Evolutionary conservation across 2,329 filamentous ascomycete species (phyloP), one percentile per base, ranked within the genome.

Genomic region (Aureobasidium lini): DNA sequence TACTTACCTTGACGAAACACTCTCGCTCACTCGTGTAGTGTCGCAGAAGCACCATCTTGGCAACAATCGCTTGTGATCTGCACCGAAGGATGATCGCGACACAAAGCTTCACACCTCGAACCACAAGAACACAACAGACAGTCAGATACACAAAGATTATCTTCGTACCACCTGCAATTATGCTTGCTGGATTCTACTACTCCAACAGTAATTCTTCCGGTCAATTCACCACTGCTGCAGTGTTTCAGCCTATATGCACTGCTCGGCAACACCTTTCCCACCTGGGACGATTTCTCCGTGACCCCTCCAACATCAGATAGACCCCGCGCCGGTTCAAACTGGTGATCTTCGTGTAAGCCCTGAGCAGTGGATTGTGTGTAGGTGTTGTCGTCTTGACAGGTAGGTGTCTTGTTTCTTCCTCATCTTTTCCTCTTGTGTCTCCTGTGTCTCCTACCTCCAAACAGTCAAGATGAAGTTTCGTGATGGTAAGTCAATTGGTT

Each of bases 401-500:
- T 36, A 48, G 31, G 28, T 34, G 8, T 48, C 23, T 10, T 29
- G 32, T 11, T 18, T 40, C 31, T 23, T 50, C 34, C 34, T 9
- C 18, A 1, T 28, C 34, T 3, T 39, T 4, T 43, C 15, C 28
- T 34, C 16, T 52, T 36, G 5, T 16, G 10, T 48, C 6, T 15
- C 23, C 44, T 36, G 5, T 16, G 10, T 48, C 6, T 15, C 23
- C 44, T 16, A 5, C 28, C 46, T 36, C 15, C 13, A 6, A 43
- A 11, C 11, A 9, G n/a, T 23, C 44, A 70, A 65, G 44, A 84
- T 84, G 82, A 84, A 82, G 73, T 84, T 84, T 65, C 80, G 81
- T 64, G 81, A 84, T 79, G 81, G 81, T 73, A 63, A 57, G 69
- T 57, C 28, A 6, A 31, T 28, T 10, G 16, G 10, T 29, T n/a